Base-by-base conservation (phyloP, 2,329 filamentous ascomycete species). In the Hypoxylon sp. region DNA sequence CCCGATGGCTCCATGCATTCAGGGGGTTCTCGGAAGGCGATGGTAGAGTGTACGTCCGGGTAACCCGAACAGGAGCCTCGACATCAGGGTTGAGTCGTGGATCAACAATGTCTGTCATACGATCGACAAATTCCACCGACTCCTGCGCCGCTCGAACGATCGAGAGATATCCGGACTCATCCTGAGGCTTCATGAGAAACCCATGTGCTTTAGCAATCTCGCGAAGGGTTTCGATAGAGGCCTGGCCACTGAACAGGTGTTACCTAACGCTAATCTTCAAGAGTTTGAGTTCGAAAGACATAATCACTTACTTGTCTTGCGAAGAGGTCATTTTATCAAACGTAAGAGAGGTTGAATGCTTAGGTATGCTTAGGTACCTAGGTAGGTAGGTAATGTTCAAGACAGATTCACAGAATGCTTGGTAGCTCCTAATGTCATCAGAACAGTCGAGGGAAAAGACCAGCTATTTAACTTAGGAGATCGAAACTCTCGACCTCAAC, bases 1-100 rank as follows among this genome's bases (percentile, higher is more conserved):
- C 61, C 41, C 75, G 75, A 58, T 82, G 78, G 43, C 79, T 79
- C 81, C 81, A 83, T n/a, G 78, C 81, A 71, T 82, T 83, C 21
- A 82, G 63, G 11, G 78, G 79, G 63, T 83, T 82, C 3, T 79
- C 75, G 17, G 69, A 60, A n/a, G 65, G 60, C 46, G 45, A 23
- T 30, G 63, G 65, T n/a, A 56, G 38, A 28, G 34, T 59, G 52
- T 63, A 67, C 17, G 49, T 58, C 60, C 69, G 28, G 80, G 73
- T 13, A 72, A 60, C 7, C 78, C 10, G 19, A 30, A 3, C 23
- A 38, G 45, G 5, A 13, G 30, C 14, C 14, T 9, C 36, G 3
- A 58, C 14, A 17, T 48, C 30, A 2, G 50, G 59, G 10, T 32
- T 36, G 11, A 70, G 51, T 14, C 46, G 48, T 30, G 68, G 79